Evolutionary conservation across 228 moss, liverwort and hornwort genomes (phyloP), one percentile per base, ranked within the genome.

Genomic region (Sphagnum magellanicum): DNA sequence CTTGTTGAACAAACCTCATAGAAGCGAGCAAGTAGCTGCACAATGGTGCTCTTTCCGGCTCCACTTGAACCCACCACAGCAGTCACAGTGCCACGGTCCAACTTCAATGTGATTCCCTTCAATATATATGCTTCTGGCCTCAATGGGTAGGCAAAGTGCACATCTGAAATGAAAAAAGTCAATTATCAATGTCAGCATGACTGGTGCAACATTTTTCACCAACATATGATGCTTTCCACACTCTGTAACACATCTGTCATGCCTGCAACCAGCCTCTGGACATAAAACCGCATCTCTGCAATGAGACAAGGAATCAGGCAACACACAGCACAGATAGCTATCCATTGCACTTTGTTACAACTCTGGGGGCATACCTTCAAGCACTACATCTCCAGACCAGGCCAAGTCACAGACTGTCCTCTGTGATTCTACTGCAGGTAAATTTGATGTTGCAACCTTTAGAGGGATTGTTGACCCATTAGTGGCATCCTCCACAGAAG

Each of bases 11-110:
- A 55, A 12, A 97, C 96, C 96, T 98, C 98, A 64, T 98, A 98
- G 74, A 98, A 98, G 55, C 98, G 94, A 12, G 98, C 90, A 61
- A 98, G 77, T 70, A 98, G 80, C 72, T 98, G 98, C 65, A 98
- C 98, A 46, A 98, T 90, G 59, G 98, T 98, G 77, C 94, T 93
- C 80, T 98, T 98, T 61, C 98, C 97, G 64, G 98, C 88, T 49
- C 98, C 98, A 73, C 94, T 93, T 63, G 94, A 84, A 6, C 98
- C 98, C 59, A 98, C 98, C 50, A 98, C 84, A 9, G 98, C 98
- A 15, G 98, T 92, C 52, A 98, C 86, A 58, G 85, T 89, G 72
- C 89, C 90, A 53, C 84, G 90, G 63, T 98, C 88, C 74, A 98
- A 70, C 47, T 82, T 74, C 63, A 98, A 75, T 15, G 46, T 82